Evolutionary conservation across 352 stramenopile genomes (phyloP).

Genomic region (Plasmopara viticola): DNA sequence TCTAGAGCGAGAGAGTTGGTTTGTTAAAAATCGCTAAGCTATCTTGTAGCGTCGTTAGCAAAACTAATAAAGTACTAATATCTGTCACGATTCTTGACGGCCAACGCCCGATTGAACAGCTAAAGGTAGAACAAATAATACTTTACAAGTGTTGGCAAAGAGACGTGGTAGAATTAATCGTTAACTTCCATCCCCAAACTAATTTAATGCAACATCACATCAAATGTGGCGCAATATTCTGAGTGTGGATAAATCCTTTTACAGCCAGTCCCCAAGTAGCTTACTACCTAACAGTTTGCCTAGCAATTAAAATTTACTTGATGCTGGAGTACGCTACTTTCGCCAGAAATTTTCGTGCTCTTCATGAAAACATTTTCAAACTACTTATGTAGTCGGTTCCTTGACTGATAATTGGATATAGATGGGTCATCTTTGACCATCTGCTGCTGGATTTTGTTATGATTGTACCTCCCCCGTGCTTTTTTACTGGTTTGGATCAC

Average conservation of each 20-base stretch:
- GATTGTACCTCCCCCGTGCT: slow-evolving; percentile 9
- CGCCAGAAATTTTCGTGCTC: slow-evolving; percentile 12
- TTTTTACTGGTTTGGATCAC: slow-evolving; percentile 2
- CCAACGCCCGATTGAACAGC: no score
- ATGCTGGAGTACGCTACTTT: slow-evolving; percentile 8
- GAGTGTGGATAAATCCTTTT: slow-evolving; percentile 12
- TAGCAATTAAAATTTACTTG: slow-evolving; percentile 5
- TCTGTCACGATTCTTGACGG: no score
- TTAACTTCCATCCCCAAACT: no score
- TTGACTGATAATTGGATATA: not conserved
- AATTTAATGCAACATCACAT: slow-evolving; percentile 1
- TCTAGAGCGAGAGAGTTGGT: no score
- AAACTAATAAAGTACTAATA: no score
- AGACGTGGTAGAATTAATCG: no score
- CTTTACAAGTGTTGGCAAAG: no score
- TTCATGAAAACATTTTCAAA: slow-evolving; percentile 11
- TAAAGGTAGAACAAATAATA: no score
- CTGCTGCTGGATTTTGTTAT: no score
- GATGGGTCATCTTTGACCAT: not conserved
- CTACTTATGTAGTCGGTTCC: slow-evolving; percentile 1
- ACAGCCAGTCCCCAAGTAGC: slow-evolving; percentile 2
- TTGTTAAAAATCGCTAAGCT: no score
- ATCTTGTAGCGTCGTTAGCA: no score
- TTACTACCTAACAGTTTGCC: slow-evolving; percentile 11
- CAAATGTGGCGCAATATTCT: slow-evolving; percentile 11